A percentile compares a stretch with the other conserved stretches of the same genome.
These are phyloP conservation scores for Plectranthus barbatus DNA, from an alignment of 257 asterid genomes.

Conservation along the genomic window DNA sequence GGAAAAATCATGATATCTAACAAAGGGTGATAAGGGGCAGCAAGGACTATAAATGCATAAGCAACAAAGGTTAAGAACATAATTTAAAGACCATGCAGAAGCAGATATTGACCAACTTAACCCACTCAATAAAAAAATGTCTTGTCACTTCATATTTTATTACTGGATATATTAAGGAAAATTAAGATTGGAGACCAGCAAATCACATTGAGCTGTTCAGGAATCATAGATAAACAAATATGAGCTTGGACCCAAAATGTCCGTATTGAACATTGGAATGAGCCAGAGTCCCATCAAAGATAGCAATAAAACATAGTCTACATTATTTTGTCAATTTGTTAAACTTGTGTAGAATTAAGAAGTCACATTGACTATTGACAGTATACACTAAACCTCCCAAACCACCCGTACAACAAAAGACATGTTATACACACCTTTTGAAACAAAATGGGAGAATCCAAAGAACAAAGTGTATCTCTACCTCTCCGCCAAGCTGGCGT, in stretches of 20 bases:
- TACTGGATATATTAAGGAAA: neutral
- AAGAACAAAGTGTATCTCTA: conserved; percentile 12
- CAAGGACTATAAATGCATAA: neutral
- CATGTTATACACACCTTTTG: neutral
- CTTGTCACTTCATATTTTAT: neutral
- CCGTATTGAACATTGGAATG: neutral
- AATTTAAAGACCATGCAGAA: neutral
- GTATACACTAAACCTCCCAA: neutral
- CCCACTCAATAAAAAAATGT: neutral
- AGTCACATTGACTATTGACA: neutral
- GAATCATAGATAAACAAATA: neutral
- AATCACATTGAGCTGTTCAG: too few species aligned
- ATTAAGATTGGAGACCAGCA: neutral
- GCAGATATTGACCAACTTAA: neutral
- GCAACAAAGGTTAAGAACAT: neutral
- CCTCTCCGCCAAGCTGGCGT: conserved; percentile 99
- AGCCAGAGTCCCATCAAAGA: too few species aligned
- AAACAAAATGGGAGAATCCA: neutral
- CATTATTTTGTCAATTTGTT: neutral
- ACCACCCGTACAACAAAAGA: too few species aligned
- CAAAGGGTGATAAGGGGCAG: neutral
- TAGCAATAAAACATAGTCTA: neutral
- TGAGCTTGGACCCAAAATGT: neutral
- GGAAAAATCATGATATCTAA: neutral
- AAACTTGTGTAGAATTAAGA: neutral